Percentiles rank a stretch among this genome's conserved stretches.
Conservation (phyloP, 345 rosid species). For the Syzygium jambos region DNA sequence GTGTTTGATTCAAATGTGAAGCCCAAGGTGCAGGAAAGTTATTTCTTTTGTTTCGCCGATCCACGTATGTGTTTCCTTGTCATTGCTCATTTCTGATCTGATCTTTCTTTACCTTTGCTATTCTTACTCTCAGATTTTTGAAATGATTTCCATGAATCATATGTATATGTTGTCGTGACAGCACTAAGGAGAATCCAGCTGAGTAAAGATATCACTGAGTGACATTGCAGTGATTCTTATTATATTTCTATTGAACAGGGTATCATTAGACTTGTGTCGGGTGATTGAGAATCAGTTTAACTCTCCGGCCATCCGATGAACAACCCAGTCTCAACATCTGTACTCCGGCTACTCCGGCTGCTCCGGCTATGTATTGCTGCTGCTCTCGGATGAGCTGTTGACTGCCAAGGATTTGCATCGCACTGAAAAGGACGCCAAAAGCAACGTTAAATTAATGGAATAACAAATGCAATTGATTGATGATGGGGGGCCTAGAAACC, state of each 20-base stretch:
- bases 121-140: neutral
- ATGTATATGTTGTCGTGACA: neutral
- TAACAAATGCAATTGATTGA: neutral
- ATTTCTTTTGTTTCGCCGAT: neutral
- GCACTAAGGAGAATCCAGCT: neutral
- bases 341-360: too few relatives aligned
- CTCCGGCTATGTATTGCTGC: neutral
- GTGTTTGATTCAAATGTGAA: neutral
- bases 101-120: neutral
- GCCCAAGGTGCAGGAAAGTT: neutral
- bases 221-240: neutral
- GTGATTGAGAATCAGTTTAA: neutral
- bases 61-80: neutral
- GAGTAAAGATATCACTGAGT: neutral
- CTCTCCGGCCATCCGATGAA: neutral
- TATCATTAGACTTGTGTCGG: neutral
- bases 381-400: neutral
- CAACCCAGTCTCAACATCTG: neutral
- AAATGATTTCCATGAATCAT: neutral
- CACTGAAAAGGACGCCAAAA: neutral
- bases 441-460: neutral
- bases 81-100: neutral
- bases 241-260: neutral
- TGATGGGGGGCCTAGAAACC: neutral
- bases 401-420: neutral